Conservation (phyloP, 2,329 filamentous ascomycete species). For the Neofusicoccum umdonicola region DNA sequence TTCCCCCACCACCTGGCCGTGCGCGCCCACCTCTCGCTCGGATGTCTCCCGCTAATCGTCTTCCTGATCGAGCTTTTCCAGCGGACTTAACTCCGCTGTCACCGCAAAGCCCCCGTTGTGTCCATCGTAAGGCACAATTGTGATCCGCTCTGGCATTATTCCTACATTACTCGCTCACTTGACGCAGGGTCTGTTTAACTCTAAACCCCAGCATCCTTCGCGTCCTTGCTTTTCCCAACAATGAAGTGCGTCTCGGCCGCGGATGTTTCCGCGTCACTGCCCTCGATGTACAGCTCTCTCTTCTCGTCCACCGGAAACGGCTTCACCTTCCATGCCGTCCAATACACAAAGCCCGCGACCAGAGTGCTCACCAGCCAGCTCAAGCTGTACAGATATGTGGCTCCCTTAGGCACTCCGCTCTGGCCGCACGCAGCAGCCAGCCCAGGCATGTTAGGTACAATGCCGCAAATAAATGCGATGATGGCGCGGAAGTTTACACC, state of each 20-base stretch:
- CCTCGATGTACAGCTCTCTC: conserved; percentile 18
- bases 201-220: background rate
- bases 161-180: background rate
- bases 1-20: background rate
- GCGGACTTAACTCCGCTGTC: background rate
- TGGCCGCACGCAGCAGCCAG: conserved; percentile 16
- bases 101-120: background rate
- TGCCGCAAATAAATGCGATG: conserved; percentile 27
- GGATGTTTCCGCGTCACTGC: conserved; percentile 6
- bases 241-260: background rate
- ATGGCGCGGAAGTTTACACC: conserved; percentile 28
- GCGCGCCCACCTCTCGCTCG: background rate
- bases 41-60: background rate
- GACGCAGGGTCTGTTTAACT: background rate
- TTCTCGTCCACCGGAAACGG: conserved; percentile 18
- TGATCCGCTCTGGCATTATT: background rate
- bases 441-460: conserved; percentile 25
- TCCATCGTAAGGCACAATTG: background rate
- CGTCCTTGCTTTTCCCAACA: background rate
- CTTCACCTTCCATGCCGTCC: conserved; percentile 6
- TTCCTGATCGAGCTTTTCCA: background rate
- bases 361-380: conserved; percentile 17
- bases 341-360: conserved; percentile 18
- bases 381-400: conserved; percentile 18
- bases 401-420: conserved; percentile 14